Evolutionary conservation across 441 rosid species (phyloP).

Genomic region (Pelargonium australe): DNA sequence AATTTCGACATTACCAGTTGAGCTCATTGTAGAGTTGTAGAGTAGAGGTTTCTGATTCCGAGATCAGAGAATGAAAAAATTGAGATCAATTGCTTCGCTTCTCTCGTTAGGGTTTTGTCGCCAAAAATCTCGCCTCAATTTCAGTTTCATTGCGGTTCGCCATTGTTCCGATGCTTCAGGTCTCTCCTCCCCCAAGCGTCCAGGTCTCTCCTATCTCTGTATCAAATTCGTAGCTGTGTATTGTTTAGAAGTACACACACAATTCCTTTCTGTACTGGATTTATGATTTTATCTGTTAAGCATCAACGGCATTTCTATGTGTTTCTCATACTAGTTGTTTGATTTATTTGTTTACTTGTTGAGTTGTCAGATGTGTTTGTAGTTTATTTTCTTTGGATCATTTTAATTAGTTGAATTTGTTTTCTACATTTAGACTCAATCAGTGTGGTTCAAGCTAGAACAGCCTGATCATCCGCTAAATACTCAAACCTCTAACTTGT

Average conservation of each 20-base stretch:
- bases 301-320: no score
- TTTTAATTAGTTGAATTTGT: no score
- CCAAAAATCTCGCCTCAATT: slow-evolving; percentile 16
- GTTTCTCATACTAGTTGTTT: no score
- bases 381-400: no score
- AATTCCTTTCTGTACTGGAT: neutral
- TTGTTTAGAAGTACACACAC: neutral
- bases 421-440: no score
- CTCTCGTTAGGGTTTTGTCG: slow-evolving; percentile 20
- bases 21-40: neutral
- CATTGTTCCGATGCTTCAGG: slow-evolving; percentile 25
- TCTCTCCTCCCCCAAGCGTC: slow-evolving; percentile 28
- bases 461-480: no score
- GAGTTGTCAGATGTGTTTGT: no score
- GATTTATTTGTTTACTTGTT: no score
- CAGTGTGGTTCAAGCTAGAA: no score
- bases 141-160: slow-evolving; percentile 27
- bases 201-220: slow-evolving; percentile 30
- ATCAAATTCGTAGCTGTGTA: neutral
- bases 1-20: neutral
- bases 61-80: slow-evolving; percentile 24
- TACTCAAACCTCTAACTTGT: no score
- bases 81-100: slow-evolving; percentile 34
- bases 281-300: no score
- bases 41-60: neutral